Percentiles rank a stretch among this genome's conserved stretches.
These are phyloP conservation scores for Phytophthora podocarpi DNA, from an alignment of 352 stramenopile species.

Conservation along the genomic window DNA sequence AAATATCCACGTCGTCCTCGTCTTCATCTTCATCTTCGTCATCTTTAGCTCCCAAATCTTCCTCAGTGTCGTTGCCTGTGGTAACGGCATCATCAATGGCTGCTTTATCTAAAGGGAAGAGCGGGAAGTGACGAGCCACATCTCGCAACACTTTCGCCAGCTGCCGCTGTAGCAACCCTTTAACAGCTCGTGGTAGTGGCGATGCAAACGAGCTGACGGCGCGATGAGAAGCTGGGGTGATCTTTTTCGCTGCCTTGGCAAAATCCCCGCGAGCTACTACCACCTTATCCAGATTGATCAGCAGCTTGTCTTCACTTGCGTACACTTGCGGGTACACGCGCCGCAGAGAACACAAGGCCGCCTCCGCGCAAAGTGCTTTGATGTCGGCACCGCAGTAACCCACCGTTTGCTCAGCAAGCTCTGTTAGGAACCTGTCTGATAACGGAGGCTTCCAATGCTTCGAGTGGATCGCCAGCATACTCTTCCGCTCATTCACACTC, in stretches of 20 bases:
- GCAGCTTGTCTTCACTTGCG: conserved; percentile 71
- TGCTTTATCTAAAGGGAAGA: conserved; percentile 60
- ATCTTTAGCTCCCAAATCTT: neutral
- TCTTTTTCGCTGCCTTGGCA: conserved; percentile 73
- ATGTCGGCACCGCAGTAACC: conserved; percentile 93
- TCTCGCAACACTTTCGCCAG: conserved; percentile 49
- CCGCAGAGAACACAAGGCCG: conserved; percentile 87
- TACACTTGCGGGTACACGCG: conserved; percentile 91
- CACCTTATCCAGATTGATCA: conserved; percentile 76
- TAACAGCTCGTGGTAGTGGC: conserved; percentile 68
- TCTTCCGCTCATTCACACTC: conserved; percentile 74
- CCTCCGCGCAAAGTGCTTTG: conserved; percentile 91
- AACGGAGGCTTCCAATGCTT: conserved; percentile 86
- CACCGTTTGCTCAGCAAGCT: conserved; percentile 84
- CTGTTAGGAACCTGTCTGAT: conserved; percentile 57
- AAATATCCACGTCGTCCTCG: conserved; percentile 74
- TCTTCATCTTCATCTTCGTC: conserved; percentile 51
- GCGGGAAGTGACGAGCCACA: conserved; percentile 61
- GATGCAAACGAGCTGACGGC: conserved; percentile 73
- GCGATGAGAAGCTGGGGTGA: conserved; percentile 80
- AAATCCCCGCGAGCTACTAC: conserved; percentile 81
- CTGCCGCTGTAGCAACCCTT: conserved; percentile 44
- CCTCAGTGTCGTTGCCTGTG: conserved; percentile 8
- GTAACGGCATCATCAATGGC: conserved; percentile 44
- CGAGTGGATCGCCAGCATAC: conserved; percentile 91